Conservation (phyloP, 768 basidiomycete species). For the Hygrophoropsis aurantiaca region DNA sequence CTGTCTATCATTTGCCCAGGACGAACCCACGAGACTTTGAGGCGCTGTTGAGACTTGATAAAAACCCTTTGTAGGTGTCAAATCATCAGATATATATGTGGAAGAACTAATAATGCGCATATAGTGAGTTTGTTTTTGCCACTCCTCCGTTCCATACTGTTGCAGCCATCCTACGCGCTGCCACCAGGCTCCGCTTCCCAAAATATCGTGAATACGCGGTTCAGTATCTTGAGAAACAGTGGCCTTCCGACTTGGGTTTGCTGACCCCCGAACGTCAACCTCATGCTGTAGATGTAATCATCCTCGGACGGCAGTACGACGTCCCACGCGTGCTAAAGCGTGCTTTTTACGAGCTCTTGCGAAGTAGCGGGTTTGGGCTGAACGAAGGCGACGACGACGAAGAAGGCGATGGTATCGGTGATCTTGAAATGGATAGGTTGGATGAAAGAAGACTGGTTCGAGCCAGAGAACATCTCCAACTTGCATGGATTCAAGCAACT, state of each 20-base stretch:
- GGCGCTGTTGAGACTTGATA: conserved; percentile 4
- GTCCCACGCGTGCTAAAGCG: conserved; percentile 30
- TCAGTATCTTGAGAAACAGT: conserved; percentile 29
- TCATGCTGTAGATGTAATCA: conserved; percentile 29
- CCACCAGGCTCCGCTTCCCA: conserved; percentile 33
- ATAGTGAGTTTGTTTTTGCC: not conserved
- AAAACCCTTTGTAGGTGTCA: not conserved
- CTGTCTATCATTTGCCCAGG: conserved; percentile 1
- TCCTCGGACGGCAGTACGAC: conserved; percentile 28
- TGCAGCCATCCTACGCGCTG: conserved; percentile 34
- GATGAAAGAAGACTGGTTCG: conserved; percentile 3
- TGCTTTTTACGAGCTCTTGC: conserved; percentile 39
- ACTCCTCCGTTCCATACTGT: conserved; percentile 9
- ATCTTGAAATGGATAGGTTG: not conserved
- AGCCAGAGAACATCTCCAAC: conserved; percentile 5
- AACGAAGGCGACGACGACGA: conserved; percentile 2
- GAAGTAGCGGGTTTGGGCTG: conserved; percentile 2
- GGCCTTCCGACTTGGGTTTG: conserved; percentile 22
- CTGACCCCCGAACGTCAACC: conserved; percentile 12
- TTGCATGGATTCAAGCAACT: conserved; percentile 4
- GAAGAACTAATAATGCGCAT: too few species aligned
- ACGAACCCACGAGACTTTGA: not conserved
- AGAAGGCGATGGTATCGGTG: not conserved
- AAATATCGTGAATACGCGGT: conserved; percentile 28
- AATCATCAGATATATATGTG: too few species aligned